These are phyloP conservation scores for Lodderomyces elongisporus DNA, from an alignment of 1,139 yeast genomes.

Conservation along the genomic window DNA sequence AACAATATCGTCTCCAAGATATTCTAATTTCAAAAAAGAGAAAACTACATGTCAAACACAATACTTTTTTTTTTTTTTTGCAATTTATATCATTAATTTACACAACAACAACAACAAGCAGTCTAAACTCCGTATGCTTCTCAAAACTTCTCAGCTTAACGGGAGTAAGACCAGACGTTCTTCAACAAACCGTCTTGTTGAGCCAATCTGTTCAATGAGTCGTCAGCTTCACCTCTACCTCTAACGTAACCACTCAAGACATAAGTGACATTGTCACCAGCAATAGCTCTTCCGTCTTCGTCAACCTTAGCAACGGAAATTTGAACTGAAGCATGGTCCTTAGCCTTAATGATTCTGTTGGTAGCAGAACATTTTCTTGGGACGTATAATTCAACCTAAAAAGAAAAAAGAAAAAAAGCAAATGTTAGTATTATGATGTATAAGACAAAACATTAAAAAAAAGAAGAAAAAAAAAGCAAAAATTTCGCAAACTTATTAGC, in stretches of 20 bases:
- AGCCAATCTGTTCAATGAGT: conserved; percentile 98
- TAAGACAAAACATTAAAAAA: no score
- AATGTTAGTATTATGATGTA: conserved; percentile 28
- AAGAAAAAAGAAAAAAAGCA: conserved; percentile 15
- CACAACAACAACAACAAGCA: not conserved
- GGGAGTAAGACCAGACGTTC: conserved; percentile 99
- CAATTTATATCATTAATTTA: not conserved
- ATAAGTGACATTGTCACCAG: conserved; percentile 90
- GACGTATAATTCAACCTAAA: conserved; percentile 98
- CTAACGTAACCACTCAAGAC: conserved; percentile 94
- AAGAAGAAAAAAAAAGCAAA: no score
- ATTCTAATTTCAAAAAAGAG: no score
- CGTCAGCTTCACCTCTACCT: conserved; percentile 87
- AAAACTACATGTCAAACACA: no score
- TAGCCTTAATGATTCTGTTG: conserved; percentile 99
- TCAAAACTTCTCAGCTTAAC: conserved; percentile 47
- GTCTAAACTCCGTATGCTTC: not conserved
- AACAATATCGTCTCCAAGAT: no score
- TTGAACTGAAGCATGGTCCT: conserved; percentile 99
- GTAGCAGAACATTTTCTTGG: conserved; percentile 99
- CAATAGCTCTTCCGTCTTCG: conserved; percentile 92
- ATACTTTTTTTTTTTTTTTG: no score
- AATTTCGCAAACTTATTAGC: no score
- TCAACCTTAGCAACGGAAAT: conserved; percentile 58
- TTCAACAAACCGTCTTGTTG: conserved; percentile 97